A percentile compares a stretch with the other conserved stretches of the same genome.
These are phyloP conservation scores for Volvox africanus DNA, from an alignment of 139 green algal species.

Conservation along the genomic window DNA sequence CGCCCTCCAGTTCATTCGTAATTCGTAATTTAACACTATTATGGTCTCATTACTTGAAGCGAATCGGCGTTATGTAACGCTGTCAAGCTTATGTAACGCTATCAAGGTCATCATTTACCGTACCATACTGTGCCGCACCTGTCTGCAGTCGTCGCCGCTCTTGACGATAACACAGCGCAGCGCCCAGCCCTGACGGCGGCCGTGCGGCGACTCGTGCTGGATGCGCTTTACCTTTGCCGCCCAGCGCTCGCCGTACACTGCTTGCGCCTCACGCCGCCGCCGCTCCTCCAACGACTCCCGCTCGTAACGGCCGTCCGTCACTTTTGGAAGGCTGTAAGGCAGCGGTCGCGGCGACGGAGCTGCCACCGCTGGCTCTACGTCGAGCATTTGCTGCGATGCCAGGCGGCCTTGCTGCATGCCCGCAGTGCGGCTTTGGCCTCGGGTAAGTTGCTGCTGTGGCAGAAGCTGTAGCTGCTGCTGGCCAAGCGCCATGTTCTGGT, in stretches of 20 bases:
- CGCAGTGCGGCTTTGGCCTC: not conserved
- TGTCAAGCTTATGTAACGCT: too few species aligned
- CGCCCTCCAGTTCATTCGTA: too few species aligned
- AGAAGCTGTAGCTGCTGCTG: not conserved
- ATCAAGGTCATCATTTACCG: too few species aligned
- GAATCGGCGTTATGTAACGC: too few species aligned
- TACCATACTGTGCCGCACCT: too few species aligned
- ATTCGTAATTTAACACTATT: too few species aligned
- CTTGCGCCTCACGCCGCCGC: conserved; percentile 48
- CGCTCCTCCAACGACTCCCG: conserved; percentile 37
- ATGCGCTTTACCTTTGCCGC: conserved; percentile 69
- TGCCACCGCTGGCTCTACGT: not conserved
- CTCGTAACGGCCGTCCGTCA: conserved; percentile 19
- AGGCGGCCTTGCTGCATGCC: not conserved
- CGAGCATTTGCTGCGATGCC: not conserved
- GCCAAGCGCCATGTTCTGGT: not conserved
- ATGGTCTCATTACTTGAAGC: too few species aligned
- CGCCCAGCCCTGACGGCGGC: conserved; percentile 85
- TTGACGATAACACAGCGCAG: conserved; percentile 98
- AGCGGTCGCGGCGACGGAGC: not conserved
- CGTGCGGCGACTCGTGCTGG: conserved; percentile 81
- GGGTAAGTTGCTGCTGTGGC: not conserved
- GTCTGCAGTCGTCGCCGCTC: conserved; percentile 96
- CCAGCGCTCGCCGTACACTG: conserved; percentile 86
- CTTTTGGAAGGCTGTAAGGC: not conserved